Evolutionary conservation across 164 flowering plant species (phyloP), one percentile per base, ranked within the genome.

Genomic region (Pachysandra terminalis): DNA sequence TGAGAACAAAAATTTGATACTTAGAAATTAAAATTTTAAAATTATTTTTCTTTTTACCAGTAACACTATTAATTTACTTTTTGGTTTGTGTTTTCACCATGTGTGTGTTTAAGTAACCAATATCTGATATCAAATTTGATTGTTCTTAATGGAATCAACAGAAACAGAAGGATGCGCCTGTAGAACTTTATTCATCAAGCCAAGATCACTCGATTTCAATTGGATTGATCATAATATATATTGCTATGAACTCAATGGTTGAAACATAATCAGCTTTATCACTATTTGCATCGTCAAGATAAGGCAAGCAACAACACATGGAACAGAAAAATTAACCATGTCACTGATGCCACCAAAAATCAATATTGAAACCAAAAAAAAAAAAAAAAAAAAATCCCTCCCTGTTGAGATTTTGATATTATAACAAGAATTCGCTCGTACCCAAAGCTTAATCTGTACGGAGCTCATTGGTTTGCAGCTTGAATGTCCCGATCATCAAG

Each of bases 361-460:
- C 52, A 54, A 28, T 24, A 28, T 53, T 15, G 65, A 63, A 23
- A 66, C 22, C 48, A 68, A 51, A 5, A 5, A 5, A 40, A 40
- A 5, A 40, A 40, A 10, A 40, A 5, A 40, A n/a, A n/a, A n/a
- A n/a, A n/a, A n/a, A n/a, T n/a, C n/a, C 37, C 65, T 45, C 70
- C 61, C 32, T 32, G 35, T 66, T 48, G 19, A 69, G 49, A 67
- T 72, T n/a, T n/a, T 68, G 61, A 77, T 64, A 54, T 65, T 16
- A 45, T n/a, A 32, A 48, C 48, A 57, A 41, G 21, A 61, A 64
- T 32, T 56, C 51, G 22, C 61, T 64, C 51, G 32, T 24, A 57
- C 28, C 58, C 56, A 62, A 35, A 45, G 35, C 61, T 79, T 77
- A 92, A 81, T 92, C 96, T 66, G 67, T 73, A 48, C 93, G 95